Evolutionary conservation across 129 eudicot genomes (phyloP).

Genomic region (Artemisia tridentata): DNA sequence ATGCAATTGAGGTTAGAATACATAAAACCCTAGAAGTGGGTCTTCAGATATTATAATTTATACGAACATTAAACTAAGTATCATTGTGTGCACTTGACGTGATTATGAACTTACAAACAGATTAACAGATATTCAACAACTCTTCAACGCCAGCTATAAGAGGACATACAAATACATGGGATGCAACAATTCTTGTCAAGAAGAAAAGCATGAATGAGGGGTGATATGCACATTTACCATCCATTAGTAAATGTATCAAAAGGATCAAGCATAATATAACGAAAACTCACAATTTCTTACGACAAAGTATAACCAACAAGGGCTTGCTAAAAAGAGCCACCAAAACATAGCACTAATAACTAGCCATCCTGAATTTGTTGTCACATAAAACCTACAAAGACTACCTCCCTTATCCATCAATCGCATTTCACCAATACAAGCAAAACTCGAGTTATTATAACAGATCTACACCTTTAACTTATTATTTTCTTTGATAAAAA

Average conservation of each 20-base stretch:
- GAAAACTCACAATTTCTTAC: background rate
- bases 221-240: background rate
- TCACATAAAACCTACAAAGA: background rate
- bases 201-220: background rate
- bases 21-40: background rate
- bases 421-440: background rate
- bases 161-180: background rate
- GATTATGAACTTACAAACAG: background rate
- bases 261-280: background rate
- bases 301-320: no score
- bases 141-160: background rate
- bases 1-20: background rate
- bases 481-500: background rate
- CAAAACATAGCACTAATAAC: background rate
- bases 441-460: background rate
- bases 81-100: background rate
- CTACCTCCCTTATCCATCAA: background rate
- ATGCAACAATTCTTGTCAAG: background rate
- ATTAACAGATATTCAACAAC: background rate
- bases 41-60: constrained; percentile 7
- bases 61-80: constrained; percentile 4
- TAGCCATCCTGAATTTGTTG: background rate
- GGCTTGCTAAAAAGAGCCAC: background rate
- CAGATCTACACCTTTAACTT: constrained; percentile 2
- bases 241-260: background rate